Conservation (phyloP, 495 filamentous ascomycete species). For the Hypoxylon cercidicola region DNA sequence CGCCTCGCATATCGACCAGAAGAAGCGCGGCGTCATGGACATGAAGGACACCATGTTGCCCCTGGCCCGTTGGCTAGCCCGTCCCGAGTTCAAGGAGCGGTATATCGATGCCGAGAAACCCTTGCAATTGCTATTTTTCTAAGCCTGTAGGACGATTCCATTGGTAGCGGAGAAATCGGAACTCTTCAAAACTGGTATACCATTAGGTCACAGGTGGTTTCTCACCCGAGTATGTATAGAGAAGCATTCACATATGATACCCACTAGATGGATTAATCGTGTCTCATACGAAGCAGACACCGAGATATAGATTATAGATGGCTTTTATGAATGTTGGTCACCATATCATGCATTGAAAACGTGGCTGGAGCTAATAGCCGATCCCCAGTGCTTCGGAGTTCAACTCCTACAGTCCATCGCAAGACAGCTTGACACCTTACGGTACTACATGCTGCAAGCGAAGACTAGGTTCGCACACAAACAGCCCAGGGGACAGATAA, state of each 20-base stretch:
- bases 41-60: conserved; percentile 90
- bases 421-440: too few relatives aligned
- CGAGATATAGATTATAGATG: background rate
- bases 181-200: too few relatives aligned
- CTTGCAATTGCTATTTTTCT: conserved; percentile 71
- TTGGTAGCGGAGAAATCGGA: background rate
- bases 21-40: conserved; percentile 90
- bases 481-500: background rate
- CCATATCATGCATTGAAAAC: too few relatives aligned
- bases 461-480: background rate
- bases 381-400: too few relatives aligned
- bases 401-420: too few relatives aligned
- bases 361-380: too few relatives aligned
- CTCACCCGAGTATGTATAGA: background rate
- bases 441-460: too few relatives aligned
- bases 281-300: background rate
- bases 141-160: conserved; percentile 5
- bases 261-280: conserved; percentile 18
- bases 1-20: conserved; percentile 88
- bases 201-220: background rate
- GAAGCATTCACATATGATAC: conserved; percentile 27
- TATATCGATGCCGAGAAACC: conserved; percentile 64
- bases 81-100: conserved; percentile 72
- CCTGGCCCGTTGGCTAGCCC: conserved; percentile 73
- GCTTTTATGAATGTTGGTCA: too few relatives aligned